Evolutionary conservation across 139 green algal genomes (phyloP).

Genomic region (Prasinococcaceae sp.): DNA sequence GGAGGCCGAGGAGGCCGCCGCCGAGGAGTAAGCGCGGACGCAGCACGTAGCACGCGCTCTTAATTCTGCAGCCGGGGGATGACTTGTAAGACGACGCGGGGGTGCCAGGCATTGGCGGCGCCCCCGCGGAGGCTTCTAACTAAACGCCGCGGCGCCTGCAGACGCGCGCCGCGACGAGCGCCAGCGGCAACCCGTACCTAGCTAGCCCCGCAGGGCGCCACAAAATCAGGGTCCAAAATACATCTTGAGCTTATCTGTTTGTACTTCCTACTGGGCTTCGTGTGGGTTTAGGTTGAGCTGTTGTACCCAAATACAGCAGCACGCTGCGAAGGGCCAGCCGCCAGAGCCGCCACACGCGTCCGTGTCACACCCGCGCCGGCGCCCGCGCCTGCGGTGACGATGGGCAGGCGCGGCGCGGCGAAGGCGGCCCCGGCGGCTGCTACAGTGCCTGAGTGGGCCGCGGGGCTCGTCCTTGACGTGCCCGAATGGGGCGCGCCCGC

Average conservation of each 20-base stretch:
- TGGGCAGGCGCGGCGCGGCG: background rate
- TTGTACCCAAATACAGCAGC: background rate
- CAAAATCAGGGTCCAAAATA: too few species aligned
- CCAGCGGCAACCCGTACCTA: background rate
- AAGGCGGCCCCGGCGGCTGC: background rate
- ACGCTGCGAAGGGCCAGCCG: background rate
- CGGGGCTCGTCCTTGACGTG: too few species aligned
- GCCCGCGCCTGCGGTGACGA: background rate
- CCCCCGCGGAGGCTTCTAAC: background rate
- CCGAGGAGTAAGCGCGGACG: background rate
- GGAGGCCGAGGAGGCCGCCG: too few species aligned
- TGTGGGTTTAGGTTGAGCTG: background rate
- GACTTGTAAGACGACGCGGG: background rate
- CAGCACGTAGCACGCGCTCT: background rate
- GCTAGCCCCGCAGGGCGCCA: background rate
- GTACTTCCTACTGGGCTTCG: background rate
- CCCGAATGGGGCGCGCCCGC: too few species aligned
- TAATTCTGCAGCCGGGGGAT: background rate
- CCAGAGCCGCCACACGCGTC: background rate
- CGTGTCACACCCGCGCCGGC: background rate
- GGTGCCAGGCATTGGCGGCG: background rate
- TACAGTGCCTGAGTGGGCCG: background rate
- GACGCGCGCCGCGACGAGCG: background rate
- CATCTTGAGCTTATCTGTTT: background rate
- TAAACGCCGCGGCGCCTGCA: background rate